Evolutionary conservation across 768 basidiomycete genomes (phyloP).

Genomic region (Boletus rex-veris): DNA sequence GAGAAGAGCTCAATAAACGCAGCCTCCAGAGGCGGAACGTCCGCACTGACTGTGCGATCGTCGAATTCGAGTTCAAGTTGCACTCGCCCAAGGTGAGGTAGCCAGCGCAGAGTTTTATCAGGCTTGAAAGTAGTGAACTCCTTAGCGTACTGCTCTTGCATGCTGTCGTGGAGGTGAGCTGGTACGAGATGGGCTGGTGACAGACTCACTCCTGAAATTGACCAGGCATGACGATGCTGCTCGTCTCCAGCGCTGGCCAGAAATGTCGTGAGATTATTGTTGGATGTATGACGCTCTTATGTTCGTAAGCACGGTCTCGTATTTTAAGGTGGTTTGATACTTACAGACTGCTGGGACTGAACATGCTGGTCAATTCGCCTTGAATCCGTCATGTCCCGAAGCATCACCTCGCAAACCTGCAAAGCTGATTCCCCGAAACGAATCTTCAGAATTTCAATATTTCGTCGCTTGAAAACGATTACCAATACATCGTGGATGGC

Average conservation of each 20-base stretch:
- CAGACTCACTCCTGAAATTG: constrained; percentile 70
- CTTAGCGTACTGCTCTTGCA: constrained; percentile 72
- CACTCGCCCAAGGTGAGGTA: constrained; percentile 86
- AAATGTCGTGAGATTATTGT: constrained; percentile 92
- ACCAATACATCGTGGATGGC: not conserved
- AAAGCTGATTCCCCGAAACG: constrained; percentile 92
- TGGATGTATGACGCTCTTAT: constrained; percentile 73
- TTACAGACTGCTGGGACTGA: constrained; percentile 65
- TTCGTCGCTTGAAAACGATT: constrained; percentile 60
- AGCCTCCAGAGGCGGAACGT: constrained; percentile 87
- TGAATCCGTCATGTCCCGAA: constrained; percentile 95
- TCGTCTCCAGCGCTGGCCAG: constrained; percentile 84
- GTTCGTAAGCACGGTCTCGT: constrained; percentile 1
- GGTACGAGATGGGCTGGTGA: not conserved
- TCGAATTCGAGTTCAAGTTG: constrained; percentile 75
- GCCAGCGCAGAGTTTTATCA: constrained; percentile 86
- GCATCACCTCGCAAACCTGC: constrained; percentile 97
- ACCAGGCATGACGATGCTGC: constrained; percentile 75
- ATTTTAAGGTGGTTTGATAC: constrained; percentile 18
- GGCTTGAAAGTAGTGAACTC: constrained; percentile 85
- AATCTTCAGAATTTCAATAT: constrained; percentile 91
- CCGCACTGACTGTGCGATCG: constrained; percentile 71
- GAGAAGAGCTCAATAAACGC: constrained; percentile 87
- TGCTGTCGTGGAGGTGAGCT: constrained; percentile 36
- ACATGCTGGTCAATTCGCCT: constrained; percentile 86